phyloP scores from a whole-genome alignment of 495 filamentous ascomycete genomes.

The Penicillium psychrofluorescens region DNA sequence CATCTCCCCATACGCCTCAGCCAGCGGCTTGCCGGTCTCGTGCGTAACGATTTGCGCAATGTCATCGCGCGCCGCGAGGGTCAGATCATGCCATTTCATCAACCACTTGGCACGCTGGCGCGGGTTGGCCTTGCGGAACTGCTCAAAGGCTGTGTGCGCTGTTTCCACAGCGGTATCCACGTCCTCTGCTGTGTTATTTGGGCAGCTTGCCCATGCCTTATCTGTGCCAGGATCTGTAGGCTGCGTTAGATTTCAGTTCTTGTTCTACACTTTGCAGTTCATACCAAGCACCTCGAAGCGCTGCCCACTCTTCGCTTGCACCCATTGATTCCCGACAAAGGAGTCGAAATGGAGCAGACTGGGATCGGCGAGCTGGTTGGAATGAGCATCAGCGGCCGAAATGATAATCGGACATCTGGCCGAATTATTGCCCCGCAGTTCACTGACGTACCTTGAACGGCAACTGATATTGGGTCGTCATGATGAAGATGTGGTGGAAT shows the following conservation, averaged over 20 bases:
- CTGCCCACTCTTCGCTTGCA: constrained; percentile 52
- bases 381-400: not conserved
- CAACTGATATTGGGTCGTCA: constrained; percentile 29
- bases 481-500: constrained; percentile 4
- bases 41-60: constrained; percentile 53
- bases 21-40: constrained; percentile 58
- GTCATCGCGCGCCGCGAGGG: constrained; percentile 44
- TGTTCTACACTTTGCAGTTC: constrained; percentile 3
- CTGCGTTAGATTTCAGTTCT: constrained; percentile 3
- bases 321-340: constrained; percentile 56
- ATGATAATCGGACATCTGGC: constrained; percentile 10
- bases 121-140: constrained; percentile 54
- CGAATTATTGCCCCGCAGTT: not conserved
- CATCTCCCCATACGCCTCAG: constrained; percentile 51
- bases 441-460: constrained; percentile 28
- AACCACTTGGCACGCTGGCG: constrained; percentile 55
- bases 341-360: constrained; percentile 52
- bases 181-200: constrained; percentile 52
- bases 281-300: constrained; percentile 61
- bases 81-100: constrained; percentile 50
- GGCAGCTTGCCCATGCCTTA: constrained; percentile 56
- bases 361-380: constrained; percentile 47
- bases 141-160: constrained; percentile 53
- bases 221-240: constrained; percentile 56
- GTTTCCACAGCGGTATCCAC: constrained; percentile 52